Base-by-base conservation (phyloP, 768 basidiomycete genomes). In the Trametes cinnabarina region DNA sequence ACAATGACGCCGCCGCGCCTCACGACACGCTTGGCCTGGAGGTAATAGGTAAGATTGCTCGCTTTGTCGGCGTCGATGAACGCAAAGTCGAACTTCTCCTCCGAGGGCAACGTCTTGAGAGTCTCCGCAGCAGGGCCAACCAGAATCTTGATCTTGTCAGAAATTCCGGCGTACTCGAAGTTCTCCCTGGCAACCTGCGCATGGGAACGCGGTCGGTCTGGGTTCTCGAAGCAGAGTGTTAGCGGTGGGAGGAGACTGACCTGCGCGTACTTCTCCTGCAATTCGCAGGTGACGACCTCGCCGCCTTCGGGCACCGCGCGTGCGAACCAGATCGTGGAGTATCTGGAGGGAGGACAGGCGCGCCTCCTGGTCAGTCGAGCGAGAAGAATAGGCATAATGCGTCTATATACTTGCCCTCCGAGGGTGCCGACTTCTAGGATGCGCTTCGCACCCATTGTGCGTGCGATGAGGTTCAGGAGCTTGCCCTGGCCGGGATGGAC, bases 21-120 rank as follows among this genome's bases (percentile, higher is more conserved):
- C 0, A 83, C 75, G 7, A 89, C 74, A 14, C 86, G 78, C 65
- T 88, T 83, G 0, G 81, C 82, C 58, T 88, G 79, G 1, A 68
- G 72, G 71, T 84, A 86, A 65, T 88, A 88, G 4, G 74, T 73
- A 22, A 74, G 52, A 60, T 84, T 84, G 39, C 74, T 76, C 4
- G 72, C 68, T 66, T 88, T 88, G 72, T 88, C 85, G 7, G 86
- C 88, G 69, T 89, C 87, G 60, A 88, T 86, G 75, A 89, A 90
- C 3, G 77, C 76, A 19, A 90, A 69, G 68, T 89, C 87, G 67
- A 86, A 88, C 1, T 77, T 79, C 4, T 71, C 69, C 10, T 77
- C 76, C 7, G 83, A 69, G 7, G 76, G 71, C 30, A 88, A 69
- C 41, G 71, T 74, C 22, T 69, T 71, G 41, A 89, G 73, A 0